Evolutionary conservation across 345 rosid genomes (phyloP), one percentile per base, ranked within the genome.

Genomic region (Cardamine chenopodiifolia): DNA sequence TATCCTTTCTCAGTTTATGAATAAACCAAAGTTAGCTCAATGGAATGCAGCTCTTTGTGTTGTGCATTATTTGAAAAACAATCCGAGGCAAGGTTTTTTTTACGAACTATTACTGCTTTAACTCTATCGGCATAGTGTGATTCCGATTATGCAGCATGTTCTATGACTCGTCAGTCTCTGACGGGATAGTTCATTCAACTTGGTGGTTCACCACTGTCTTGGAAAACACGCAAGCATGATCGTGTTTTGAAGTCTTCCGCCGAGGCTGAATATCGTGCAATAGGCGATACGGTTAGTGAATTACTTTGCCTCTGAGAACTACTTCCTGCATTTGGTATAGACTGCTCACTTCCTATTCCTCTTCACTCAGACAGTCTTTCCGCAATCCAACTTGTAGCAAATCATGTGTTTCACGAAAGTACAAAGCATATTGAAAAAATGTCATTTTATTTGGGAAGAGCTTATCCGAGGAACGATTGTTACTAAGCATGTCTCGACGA

Each of bases 161-260:
- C 60, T 0, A 0, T 28, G 0, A 7, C 37, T 0, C 0, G 60
- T 0, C 3, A 19, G 0, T 28, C 20, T 0, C 2, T 55, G 0
- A 28, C 37, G 0, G 13, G 13, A 0, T 55, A 1, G 20, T 15
- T 55, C 0, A 9, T 55, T 0, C 13, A 8, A 0, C 37, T 55
- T 3, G 37, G 37, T 1, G 37, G 13, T 0, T 55, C 61, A 0
- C 61, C 37, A 0, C 0, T 15, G 0, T 28, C 22, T 1, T 28
- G 60, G 37, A 29, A 28, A 1, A 28, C 61, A 0, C 11, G 6
- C 1, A 8, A 55, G 8, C 61, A 28, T 0, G 37, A 28, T 0
- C 0, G 0, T 0, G 61, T 55, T 0, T 55, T 37, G 0, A 0
- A 0, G 0, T 55, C 61, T 0, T 55, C 22, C 0, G 12, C 13